These are phyloP conservation scores for Larix sibirica DNA, from an alignment of 83 land plant genomes.

Conservation along the genomic window DNA sequence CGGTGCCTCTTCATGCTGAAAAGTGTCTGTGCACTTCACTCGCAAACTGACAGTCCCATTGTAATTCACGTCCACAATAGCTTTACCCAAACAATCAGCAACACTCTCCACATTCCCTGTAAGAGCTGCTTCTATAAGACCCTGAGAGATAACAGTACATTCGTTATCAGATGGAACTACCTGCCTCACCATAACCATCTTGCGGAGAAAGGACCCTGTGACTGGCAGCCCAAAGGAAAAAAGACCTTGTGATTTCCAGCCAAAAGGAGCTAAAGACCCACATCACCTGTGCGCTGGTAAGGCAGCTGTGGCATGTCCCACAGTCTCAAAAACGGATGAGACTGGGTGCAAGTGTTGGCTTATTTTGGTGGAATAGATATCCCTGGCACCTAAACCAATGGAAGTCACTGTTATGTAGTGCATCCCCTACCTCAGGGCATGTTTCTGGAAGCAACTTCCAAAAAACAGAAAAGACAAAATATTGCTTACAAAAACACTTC, in stretches of 20 bases:
- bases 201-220: too few species aligned
- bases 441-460: neutral
- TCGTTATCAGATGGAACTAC: conserved; percentile 40
- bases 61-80: conserved; percentile 74
- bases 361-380: neutral
- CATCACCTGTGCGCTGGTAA: too few species aligned
- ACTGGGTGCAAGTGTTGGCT: neutral
- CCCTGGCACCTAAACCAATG: neutral
- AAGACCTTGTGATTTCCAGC: too few species aligned
- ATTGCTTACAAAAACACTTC: too few species aligned
- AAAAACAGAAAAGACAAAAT: too few species aligned
- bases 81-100: conserved; percentile 41
- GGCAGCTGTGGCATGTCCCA: too few species aligned
- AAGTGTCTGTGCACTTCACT: conserved; percentile 51
- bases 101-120: conserved; percentile 44
- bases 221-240: too few species aligned
- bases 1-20: conserved; percentile 61
- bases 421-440: neutral
- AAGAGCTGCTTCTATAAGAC: conserved; percentile 65
- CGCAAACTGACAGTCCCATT: conserved; percentile 62
- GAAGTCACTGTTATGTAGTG: neutral
- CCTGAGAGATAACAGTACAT: conserved; percentile 40
- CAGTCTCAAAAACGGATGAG: neutral
- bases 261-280: too few species aligned
- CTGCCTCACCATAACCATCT: conserved; percentile 29